These are phyloP conservation scores for Nakaseomyces nivariensis DNA, from an alignment of 1,139 yeast species.

Conservation along the genomic window DNA sequence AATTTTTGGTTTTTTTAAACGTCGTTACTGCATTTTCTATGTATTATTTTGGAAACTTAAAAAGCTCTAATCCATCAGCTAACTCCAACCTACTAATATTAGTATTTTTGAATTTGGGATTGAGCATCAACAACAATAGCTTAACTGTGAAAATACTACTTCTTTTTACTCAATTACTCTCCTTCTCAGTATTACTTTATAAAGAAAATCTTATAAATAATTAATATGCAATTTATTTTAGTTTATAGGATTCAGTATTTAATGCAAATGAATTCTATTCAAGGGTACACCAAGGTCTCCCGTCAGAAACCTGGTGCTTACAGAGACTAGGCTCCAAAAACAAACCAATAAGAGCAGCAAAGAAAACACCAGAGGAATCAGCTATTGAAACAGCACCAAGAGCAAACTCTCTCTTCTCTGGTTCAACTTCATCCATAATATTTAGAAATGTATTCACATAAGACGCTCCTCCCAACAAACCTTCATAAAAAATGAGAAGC, in stretches of 20 bases:
- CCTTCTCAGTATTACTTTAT: neutral
- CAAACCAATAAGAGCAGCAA: constrained; percentile 70
- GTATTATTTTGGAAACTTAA: neutral
- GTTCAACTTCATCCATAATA: constrained; percentile 55
- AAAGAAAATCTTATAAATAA: neutral
- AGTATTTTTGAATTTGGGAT: neutral
- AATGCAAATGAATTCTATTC: constrained; percentile 11
- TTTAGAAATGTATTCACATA: constrained; percentile 81
- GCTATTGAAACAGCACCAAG: constrained; percentile 92
- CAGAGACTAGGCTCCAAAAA: constrained; percentile 71
- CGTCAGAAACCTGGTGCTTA: constrained; percentile 50
- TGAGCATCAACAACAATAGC: neutral
- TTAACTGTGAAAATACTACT: neutral
- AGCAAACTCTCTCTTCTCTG: constrained; percentile 64
- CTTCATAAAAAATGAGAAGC: constrained; percentile 69
- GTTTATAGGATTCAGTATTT: no score
- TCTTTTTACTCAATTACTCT: neutral
- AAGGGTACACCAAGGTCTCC: constrained; percentile 53
- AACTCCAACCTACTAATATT: neutral
- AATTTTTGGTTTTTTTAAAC: neutral
- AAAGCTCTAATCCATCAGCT: neutral
- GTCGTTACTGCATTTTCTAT: neutral
- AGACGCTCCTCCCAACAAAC: constrained; percentile 78
- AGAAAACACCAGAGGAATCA: constrained; percentile 77
- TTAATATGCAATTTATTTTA: neutral